phyloP scores from a whole-genome alignment of 1,284 basidiomycete genomes.

The Apiotrichum gamsii region DNA sequence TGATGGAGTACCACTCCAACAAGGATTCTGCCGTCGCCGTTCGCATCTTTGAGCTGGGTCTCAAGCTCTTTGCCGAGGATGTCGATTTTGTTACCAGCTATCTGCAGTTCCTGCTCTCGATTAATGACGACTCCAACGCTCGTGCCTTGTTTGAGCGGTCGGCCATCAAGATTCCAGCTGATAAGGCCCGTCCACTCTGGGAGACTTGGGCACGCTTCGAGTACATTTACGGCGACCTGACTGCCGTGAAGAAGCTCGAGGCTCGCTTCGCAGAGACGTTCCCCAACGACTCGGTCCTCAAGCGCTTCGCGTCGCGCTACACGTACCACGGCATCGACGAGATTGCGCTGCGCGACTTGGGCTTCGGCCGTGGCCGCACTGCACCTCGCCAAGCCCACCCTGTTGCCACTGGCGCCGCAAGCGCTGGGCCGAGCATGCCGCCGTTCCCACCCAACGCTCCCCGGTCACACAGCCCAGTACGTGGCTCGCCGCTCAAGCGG shows the following conservation, averaged over 20 bases:
- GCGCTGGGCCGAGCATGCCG: neutral
- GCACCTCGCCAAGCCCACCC: conserved; percentile 6
- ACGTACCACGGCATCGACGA: conserved; percentile 83
- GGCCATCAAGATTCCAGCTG: conserved; percentile 62
- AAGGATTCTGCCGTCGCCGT: conserved; percentile 79
- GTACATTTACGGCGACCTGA: conserved; percentile 89
- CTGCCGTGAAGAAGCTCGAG: conserved; percentile 81
- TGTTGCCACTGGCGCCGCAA: neutral
- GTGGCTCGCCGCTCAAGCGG: conserved; percentile 10
- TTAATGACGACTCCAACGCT: conserved; percentile 96
- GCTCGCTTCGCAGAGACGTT: conserved; percentile 80
- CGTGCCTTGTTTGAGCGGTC: conserved; percentile 87
- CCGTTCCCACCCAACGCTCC: conserved; percentile 14
- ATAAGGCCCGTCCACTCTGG: conserved; percentile 80
- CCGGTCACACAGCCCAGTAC: neutral
- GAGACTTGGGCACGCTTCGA: conserved; percentile 93
- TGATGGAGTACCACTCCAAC: conserved; percentile 94
- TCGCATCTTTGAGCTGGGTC: conserved; percentile 90
- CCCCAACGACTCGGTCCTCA: conserved; percentile 78
- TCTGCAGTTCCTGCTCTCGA: conserved; percentile 83
- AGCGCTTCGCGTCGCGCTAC: conserved; percentile 83
- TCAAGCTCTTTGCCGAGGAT: conserved; percentile 77
- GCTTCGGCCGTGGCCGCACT: conserved; percentile 56
- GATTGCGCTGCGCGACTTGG: conserved; percentile 81
- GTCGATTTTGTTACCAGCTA: conserved; percentile 82